Evolutionary conservation across 2,329 filamentous ascomycete genomes (phyloP).

Genomic region (Xylaria sp.): DNA sequence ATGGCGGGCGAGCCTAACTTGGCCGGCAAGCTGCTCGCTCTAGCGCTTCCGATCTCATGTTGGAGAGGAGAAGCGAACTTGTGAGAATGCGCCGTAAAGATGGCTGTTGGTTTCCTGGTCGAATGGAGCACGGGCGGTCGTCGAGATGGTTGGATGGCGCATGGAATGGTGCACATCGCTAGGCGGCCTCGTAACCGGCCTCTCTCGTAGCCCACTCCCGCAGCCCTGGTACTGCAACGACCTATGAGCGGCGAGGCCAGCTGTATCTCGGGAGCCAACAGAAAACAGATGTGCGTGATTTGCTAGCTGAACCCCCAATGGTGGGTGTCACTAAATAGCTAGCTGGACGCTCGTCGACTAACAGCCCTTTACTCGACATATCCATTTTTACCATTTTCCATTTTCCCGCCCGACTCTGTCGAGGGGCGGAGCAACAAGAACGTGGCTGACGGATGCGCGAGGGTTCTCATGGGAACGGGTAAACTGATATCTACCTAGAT

Average conservation of each 20-base stretch:
- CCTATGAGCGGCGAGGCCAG: conserved; percentile 12
- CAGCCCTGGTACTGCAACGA: conserved; percentile 18
- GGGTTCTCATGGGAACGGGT: background rate
- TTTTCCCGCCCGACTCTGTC: background rate
- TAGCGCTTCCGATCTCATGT: conserved; percentile 7
- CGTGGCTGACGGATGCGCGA: conserved; percentile 4
- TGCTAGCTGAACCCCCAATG: conserved; percentile 24
- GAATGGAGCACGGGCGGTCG: conserved; percentile 10
- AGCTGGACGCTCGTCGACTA: conserved; percentile 16
- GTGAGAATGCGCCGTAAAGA: conserved; percentile 19
- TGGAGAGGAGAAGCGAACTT: background rate
- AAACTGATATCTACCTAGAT: background rate
- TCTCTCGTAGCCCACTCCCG: conserved; percentile 5
- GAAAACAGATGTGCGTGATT: conserved; percentile 26
- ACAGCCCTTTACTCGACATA: conserved; percentile 17
- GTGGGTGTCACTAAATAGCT: conserved; percentile 27
- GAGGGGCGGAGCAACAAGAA: background rate
- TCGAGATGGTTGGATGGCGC: conserved; percentile 16
- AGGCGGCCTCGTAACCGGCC: conserved; percentile 14
- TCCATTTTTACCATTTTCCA: background rate
- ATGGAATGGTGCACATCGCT: background rate
- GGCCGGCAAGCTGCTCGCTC: conserved; percentile 10
- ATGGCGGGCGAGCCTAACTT: background rate
- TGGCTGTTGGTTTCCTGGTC: conserved; percentile 18
- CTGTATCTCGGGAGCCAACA: conserved; percentile 33